These are phyloP conservation scores for Puccinia novopanici DNA, from an alignment of 1,284 basidiomycete genomes.

Conservation along the genomic window DNA sequence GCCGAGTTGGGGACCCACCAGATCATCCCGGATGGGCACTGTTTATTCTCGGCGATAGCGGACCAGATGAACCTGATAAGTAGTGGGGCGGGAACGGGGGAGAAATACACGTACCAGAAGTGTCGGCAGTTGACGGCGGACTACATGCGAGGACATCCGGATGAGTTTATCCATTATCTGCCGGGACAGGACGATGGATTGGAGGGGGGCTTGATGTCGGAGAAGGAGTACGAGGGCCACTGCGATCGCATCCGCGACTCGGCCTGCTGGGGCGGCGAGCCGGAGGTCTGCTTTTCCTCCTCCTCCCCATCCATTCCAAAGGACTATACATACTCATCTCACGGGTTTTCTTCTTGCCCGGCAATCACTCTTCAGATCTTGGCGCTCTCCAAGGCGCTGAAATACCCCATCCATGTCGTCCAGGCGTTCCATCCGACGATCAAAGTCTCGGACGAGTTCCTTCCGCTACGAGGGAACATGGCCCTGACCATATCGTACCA, in stretches of 20 bases:
- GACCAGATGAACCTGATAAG: conserved; percentile 66
- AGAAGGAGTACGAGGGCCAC: conserved; percentile 72
- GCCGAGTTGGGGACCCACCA: conserved; percentile 57
- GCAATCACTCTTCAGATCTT: conserved; percentile 66
- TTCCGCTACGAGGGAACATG: not conserved
- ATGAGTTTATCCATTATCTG: conserved; percentile 93
- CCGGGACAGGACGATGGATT: conserved; percentile 76
- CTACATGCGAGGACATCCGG: conserved; percentile 79
- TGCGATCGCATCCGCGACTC: conserved; percentile 79
- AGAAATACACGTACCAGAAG: conserved; percentile 57
- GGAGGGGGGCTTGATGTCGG: conserved; percentile 71
- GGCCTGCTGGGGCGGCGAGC: conserved; percentile 93
- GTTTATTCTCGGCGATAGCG: conserved; percentile 87
- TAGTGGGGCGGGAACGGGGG: conserved; percentile 30
- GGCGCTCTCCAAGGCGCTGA: conserved; percentile 80
- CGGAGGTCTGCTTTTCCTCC: conserved; percentile 66
- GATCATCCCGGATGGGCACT: conserved; percentile 93
- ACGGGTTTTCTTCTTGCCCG: too few species aligned
- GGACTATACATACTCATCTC: too few species aligned
- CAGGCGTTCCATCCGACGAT: conserved; percentile 79
- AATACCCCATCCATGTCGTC: conserved; percentile 85
- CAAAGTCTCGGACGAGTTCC: conserved; percentile 69
- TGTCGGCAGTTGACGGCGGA: conserved; percentile 73
- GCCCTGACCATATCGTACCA: conserved; percentile 71
- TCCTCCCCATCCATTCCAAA: too few species aligned